Base-by-base conservation (phyloP, 31 red algal species). In the Odonthalia washingtoniensis region DNA sequence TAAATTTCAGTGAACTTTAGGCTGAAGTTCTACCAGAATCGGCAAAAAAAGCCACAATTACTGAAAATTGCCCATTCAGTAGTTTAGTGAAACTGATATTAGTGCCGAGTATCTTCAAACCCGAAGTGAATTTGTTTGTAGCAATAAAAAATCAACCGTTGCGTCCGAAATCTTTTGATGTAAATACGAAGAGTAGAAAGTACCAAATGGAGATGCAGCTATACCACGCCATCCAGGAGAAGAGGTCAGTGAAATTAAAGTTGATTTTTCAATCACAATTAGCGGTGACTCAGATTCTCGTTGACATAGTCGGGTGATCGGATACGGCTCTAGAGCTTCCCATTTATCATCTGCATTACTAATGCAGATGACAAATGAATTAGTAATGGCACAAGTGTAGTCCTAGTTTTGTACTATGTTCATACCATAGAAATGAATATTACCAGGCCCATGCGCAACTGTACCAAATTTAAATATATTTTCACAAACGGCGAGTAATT, bases 401-500 rank as follows among this genome's bases (percentile, higher is more conserved):
- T 70, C 66, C 28, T 80, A 26, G 46, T 36, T 36, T 57, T 80
- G 77, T 16, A 57, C 41, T 1, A 80, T 32, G 12, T 37, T 16
- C 1, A 80, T 21, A 53, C 77, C 53, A 36, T 64, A 64, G 33
- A 80, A 80, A 5, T 63, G 45, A 65, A 80, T 80, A 16, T 12
- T 64, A 16, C 77, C 77, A 4, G 53, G 77, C 38, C 77, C 31
- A 4, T 80, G 37, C 77, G 41, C 53, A 16, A 80, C 64, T 37
- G 77, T 63, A 2, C 75, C 75, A 53, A 78, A 44, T 44, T 78
- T 53, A 45, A 35, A 52, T 16, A 2, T 2, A 17, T 53, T 16
- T 45, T 53, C n/a, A 31, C 21, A 2, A 3, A 49, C 75, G 75
- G 53, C 53, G 6, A 52, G 30, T n/a, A 4, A 14, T 5, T 3